Base-by-base conservation (phyloP, 305 asterid genomes). In the Fraxinus xanthoxyloides region DNA sequence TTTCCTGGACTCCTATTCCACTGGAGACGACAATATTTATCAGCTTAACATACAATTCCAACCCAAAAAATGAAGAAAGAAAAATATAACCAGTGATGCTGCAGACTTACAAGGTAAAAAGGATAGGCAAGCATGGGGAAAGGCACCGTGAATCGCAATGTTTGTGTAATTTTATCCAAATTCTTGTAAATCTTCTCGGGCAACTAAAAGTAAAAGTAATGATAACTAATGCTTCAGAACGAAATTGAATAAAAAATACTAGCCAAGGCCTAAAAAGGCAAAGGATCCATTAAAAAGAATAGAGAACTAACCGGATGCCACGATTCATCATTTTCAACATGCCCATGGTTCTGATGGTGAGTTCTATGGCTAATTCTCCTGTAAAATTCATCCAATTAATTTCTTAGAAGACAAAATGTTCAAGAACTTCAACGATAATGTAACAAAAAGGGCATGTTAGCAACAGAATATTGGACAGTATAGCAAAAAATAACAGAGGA, bases 311-410 rank as follows among this genome's bases (percentile, higher is more conserved):
- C 98, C 84, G 99, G 99, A 4, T 92, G 97, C 99, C 99, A 94
- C 4, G 98, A 94, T 85, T 95, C 99, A 63, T 94, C 99, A 21
- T 93, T 92, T 81, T 95, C 99, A 21, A 94, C 97, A 77, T 95
- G 97, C 0, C 99, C 99, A 82, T 95, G 99, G 82, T 95, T 95
- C 87, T 94, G 99, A 84, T 95, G 99, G 82, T 95, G 99, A 67
- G 97, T 95, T 85, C 97, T 91, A 63, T 95, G 98, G 85, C 99
- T 95, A 35, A 95, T 95, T 87, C 99, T 82, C 99, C 99, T 92
- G 80, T 23, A 84, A 69, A 48, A 84, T 54, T 38, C 82, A 67
- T 67, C 73, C 73, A 28, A 67, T 8, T 67, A 24, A 67, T 19
- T 67, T 67, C 73, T 67, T 13, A 67, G 36, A 67, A 67, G 35